These are phyloP conservation scores for Cystobasidiaceae sp. DNA, from an alignment of 1,284 basidiomycete species.

Conservation along the genomic window DNA sequence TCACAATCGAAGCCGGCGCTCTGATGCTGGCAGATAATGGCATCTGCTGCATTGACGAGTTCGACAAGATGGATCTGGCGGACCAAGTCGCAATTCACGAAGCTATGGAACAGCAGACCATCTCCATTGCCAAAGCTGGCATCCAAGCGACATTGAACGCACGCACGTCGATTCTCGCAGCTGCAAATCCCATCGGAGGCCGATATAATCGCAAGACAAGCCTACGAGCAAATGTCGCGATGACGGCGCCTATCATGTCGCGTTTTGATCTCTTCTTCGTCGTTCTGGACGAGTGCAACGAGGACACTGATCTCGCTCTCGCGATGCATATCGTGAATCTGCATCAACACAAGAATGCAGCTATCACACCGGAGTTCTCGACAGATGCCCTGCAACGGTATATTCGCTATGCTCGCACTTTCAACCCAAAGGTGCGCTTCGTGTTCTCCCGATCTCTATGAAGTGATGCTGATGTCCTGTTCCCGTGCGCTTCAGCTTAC, in stretches of 20 bases:
- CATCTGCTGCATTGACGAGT: conserved; percentile 99
- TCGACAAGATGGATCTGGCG: conserved; percentile 99
- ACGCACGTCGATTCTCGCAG: conserved; percentile 93
- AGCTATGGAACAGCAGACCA: conserved; percentile 99
- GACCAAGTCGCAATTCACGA: conserved; percentile 99
- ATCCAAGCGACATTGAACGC: conserved; percentile 98
- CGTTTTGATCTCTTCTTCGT: conserved; percentile 99
- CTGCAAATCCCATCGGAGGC: conserved; percentile 94
- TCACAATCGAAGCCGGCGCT: conserved; percentile 98
- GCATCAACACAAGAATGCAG: conserved; percentile 89
- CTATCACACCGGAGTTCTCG: conserved; percentile 91
- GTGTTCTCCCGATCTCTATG: background rate
- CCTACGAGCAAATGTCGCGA: conserved; percentile 89
- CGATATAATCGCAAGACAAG: conserved; percentile 94
- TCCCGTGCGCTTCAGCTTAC: conserved; percentile 63
- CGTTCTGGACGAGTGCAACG: conserved; percentile 95
- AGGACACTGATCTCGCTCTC: conserved; percentile 84
- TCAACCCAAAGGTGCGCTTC: conserved; percentile 75
- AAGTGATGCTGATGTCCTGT: background rate
- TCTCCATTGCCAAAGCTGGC: conserved; percentile 97
- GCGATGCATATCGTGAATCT: conserved; percentile 97
- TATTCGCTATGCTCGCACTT: conserved; percentile 92
- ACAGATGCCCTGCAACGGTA: conserved; percentile 95
- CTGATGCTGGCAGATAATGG: conserved; percentile 99
- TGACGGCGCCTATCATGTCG: conserved; percentile 99